Percentiles rank a stretch among this genome's conserved stretches.
Conservation (phyloP, 1,284 basidiomycete genomes). For the Ganoderma sinense region DNA sequence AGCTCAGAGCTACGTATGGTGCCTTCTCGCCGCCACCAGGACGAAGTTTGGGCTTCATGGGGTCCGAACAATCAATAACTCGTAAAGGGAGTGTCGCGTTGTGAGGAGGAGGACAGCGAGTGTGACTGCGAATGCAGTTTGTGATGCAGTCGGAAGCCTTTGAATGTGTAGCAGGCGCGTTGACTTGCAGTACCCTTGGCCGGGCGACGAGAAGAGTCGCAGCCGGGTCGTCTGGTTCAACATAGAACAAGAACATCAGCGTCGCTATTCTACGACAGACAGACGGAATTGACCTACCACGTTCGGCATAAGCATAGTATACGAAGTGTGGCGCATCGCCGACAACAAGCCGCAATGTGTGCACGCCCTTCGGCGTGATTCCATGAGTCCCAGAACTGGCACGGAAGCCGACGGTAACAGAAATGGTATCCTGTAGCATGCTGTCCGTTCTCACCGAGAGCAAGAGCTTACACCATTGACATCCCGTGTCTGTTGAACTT, state of each 20-base stretch:
- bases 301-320: constrained; percentile 20
- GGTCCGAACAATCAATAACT: constrained; percentile 19
- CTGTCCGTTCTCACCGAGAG: constrained; percentile 10
- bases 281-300: constrained; percentile 6
- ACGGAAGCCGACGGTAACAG: constrained; percentile 16
- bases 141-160: constrained; percentile 14
- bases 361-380: constrained; percentile 20
- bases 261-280: background rate
- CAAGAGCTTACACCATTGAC: constrained; percentile 20
- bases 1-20: constrained; percentile 18
- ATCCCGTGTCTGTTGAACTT: constrained; percentile 5
- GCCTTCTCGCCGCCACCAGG: constrained; percentile 11
- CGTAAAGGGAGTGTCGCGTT: constrained; percentile 13
- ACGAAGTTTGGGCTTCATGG: constrained; percentile 13
- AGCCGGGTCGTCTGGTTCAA: constrained; percentile 10
- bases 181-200: constrained; percentile 6
- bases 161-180: constrained; percentile 1
- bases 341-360: constrained; percentile 17
- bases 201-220: constrained; percentile 10
- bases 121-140: constrained; percentile 18
- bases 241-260: background rate
- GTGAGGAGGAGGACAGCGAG: constrained; percentile 19
- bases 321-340: constrained; percentile 17
- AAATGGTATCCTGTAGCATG: constrained; percentile 12
- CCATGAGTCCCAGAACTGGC: constrained; percentile 9